Base-by-base conservation (phyloP, 2,329 filamentous ascomycete genomes). In the Stagonosporopsis vannaccii region DNA sequence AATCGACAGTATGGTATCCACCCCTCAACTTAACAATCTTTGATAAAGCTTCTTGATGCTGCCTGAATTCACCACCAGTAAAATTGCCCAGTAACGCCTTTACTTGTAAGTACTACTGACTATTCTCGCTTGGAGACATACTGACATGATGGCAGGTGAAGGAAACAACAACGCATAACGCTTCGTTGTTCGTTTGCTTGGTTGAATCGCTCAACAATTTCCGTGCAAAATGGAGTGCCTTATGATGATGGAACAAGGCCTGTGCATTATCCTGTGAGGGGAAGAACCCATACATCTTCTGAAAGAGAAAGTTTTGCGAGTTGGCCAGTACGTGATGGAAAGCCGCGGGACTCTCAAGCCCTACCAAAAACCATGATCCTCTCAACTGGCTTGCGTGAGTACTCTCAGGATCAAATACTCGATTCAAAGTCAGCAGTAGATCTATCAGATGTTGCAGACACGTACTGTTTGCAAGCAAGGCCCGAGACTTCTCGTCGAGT, bases 71-170 rank as follows among this genome's bases (percentile, higher is more conserved):
- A 13, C 40, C 58, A 15, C 61, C 52, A 8, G 54, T 49, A 28
- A 69, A 72, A 13, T 42, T 62, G 12, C 65, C 65, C 17, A 67
- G 44, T 12, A 68, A 23, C 39, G 63, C 54, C 65, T 68, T 8
- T 2, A 4, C 1, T 3, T 23, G 35, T 66, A 25, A 66, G 55
- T 44, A 15, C 13, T 28, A 13, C 2, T n/a, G 3, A 7, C 25
- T 6, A 22, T 22, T 28, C 4, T 13, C 2, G 3, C 7, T n/a
- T 2, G 11, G 6, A 20, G 9, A 6, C 17, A 9, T 20, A 48
- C 62, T 59, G 54, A 72, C 70, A 57, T 69, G 61, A 50, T 73
- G 67, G 13, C 65, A 67, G 63, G 69, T 70, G 17, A 72, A 69
- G 2, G 66, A 62, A 3, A 50, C 49, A 4, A 73, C 51, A 1